These are phyloP conservation scores for Mrakia blollopis DNA, from an alignment of 768 basidiomycete genomes.

Conservation along the genomic window DNA sequence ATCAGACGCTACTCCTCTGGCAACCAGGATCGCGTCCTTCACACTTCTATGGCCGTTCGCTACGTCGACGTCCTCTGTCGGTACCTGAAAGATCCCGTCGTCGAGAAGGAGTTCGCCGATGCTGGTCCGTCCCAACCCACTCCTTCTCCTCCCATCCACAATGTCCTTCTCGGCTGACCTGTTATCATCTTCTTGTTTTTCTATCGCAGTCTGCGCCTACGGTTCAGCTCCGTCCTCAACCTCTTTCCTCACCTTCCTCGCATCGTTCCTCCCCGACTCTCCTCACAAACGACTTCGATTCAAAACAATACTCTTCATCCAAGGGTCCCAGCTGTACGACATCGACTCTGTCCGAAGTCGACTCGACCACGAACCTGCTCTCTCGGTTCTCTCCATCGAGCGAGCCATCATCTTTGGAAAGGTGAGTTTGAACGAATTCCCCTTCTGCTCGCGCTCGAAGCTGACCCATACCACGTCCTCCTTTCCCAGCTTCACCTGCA, in stretches of 20 bases:
- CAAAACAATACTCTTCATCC: constrained; percentile 71
- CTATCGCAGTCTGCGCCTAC: neutral
- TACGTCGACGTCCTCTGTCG: constrained; percentile 16
- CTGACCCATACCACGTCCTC: constrained; percentile 11
- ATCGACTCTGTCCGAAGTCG: constrained; percentile 49
- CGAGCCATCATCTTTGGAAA: constrained; percentile 72
- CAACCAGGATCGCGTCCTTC: constrained; percentile 57
- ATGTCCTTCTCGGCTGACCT: neutral
- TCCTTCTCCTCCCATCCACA: neutral
- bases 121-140: neutral
- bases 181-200: neutral
- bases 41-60: constrained; percentile 49
- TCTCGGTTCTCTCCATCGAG: constrained; percentile 64
- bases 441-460: neutral
- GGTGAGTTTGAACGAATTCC: constrained; percentile 47
- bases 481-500: constrained; percentile 54
- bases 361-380: constrained; percentile 53
- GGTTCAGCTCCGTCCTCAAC: neutral
- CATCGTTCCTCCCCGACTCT: constrained; percentile 76
- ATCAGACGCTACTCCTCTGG: neutral
- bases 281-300: constrained; percentile 66
- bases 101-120: constrained; percentile 8
- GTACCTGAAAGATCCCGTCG: neutral
- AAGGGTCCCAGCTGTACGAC: constrained; percentile 69
- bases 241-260: constrained; percentile 67